Conservation (phyloP, 345 rosid species). For the Ailanthus altissimus region DNA sequence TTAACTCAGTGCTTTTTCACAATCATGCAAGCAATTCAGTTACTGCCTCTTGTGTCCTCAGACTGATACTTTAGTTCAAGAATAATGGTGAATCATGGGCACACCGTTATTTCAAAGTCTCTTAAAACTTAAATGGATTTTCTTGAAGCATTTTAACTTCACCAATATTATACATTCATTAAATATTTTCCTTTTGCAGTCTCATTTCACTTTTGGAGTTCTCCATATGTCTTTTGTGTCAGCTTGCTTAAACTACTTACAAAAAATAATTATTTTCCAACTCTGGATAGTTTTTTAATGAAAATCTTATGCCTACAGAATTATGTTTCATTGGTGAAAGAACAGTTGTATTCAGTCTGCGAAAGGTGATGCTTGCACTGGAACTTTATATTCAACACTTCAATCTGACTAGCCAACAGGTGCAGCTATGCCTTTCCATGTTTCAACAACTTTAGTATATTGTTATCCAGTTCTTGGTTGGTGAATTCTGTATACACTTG, state of each 20-base stretch:
- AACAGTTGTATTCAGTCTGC: constrained; percentile 56
- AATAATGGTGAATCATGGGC: background rate
- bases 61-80: background rate
- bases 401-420: constrained; percentile 85
- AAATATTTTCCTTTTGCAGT: background rate
- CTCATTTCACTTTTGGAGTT: background rate
- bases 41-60: background rate
- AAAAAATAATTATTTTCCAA: background rate
- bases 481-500: constrained; percentile 14
- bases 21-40: background rate
- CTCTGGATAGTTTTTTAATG: background rate
- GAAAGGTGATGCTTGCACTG: constrained; percentile 73
- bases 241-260: background rate
- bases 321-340: constrained; percentile 39
- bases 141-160: background rate
- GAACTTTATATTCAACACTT: constrained; percentile 53
- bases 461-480: constrained; percentile 17
- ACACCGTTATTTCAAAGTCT: background rate
- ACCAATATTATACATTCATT: background rate
- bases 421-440: constrained; percentile 23
- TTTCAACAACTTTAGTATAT: background rate
- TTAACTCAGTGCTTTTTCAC: background rate
- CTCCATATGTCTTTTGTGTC: background rate
- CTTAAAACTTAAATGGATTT: background rate
- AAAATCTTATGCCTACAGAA: constrained; percentile 38